A percentile compares a stretch with the other conserved stretches of the same genome.
Evolutionary conservation across 1,139 yeast genomes (phyloP).

Genomic region (Yamadazyma atlantica): DNA sequence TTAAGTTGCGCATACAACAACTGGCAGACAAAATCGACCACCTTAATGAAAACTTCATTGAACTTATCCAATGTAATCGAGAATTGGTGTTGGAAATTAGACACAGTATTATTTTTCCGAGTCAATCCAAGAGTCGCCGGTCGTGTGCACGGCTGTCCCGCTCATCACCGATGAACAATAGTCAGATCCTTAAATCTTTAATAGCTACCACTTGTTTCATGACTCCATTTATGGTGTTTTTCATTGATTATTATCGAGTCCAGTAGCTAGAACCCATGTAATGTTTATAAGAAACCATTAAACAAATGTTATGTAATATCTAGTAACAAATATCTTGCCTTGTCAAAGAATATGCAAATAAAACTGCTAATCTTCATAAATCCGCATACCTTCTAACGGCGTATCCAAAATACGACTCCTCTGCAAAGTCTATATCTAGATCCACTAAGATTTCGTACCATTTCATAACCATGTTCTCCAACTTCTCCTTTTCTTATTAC

Average conservation of each 20-base stretch:
- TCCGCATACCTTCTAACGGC: too few species aligned
- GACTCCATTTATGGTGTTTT: conserved; percentile 5
- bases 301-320: too few species aligned
- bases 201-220: conserved; percentile 8
- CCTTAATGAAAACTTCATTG: conserved; percentile 7
- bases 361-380: too few species aligned
- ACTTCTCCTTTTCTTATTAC: too few species aligned
- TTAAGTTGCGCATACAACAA: background rate
- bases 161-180: background rate
- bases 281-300: too few species aligned
- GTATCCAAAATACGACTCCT: too few species aligned
- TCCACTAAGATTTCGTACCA: too few species aligned
- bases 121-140: background rate
- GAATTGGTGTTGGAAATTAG: conserved; percentile 4
- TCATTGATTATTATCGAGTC: background rate
- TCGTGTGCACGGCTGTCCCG: background rate
- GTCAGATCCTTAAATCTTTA: background rate
- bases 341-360: too few species aligned
- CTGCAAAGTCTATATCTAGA: too few species aligned
- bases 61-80: conserved; percentile 2
- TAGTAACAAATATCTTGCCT: too few species aligned
- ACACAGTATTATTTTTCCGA: background rate
- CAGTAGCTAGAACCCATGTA: too few species aligned
- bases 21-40: conserved; percentile 9
- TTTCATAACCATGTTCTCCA: too few species aligned